These are phyloP conservation scores for Wallacemonas sp. DNA, from an alignment of 208 protist species.

Conservation along the genomic window DNA sequence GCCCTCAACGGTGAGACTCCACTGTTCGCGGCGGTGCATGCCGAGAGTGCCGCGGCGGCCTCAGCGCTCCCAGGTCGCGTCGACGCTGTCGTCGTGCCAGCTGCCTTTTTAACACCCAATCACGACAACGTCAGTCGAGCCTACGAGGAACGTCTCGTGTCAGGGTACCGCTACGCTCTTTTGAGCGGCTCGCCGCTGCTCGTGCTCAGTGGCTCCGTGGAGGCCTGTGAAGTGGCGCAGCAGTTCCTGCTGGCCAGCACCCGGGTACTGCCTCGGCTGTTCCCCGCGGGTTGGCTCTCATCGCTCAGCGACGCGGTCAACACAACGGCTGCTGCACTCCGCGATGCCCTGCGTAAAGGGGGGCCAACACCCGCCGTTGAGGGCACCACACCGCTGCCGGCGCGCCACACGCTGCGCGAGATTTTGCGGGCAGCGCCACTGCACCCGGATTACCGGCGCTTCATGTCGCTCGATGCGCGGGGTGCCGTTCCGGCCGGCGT, in stretches of 20 bases:
- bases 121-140: slow-evolving; percentile 13
- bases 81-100: slow-evolving; percentile 35
- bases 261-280: background rate
- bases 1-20: background rate
- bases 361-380: background rate
- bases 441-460: background rate
- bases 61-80: slow-evolving; percentile 1
- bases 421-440: background rate
- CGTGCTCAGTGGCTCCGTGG: slow-evolving; percentile 27
- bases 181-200: slow-evolving; percentile 66
- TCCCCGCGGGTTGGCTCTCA: background rate
- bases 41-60: background rate
- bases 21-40: background rate
- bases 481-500: background rate
- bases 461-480: background rate
- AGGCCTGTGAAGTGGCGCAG: slow-evolving; percentile 22
- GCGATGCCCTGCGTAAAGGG: background rate
- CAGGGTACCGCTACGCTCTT: slow-evolving; percentile 49
- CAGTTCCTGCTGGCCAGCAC: slow-evolving; percentile 17
- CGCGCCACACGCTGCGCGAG: background rate
- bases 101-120: slow-evolving; percentile 22
- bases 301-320: background rate
- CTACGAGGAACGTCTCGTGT: slow-evolving; percentile 40
- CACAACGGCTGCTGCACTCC: background rate
- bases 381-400: background rate